A percentile compares a stretch with the other conserved stretches of the same genome.
Evolutionary conservation across 805 yeast species (phyloP).

Genomic region (Candida odintsovae): DNA sequence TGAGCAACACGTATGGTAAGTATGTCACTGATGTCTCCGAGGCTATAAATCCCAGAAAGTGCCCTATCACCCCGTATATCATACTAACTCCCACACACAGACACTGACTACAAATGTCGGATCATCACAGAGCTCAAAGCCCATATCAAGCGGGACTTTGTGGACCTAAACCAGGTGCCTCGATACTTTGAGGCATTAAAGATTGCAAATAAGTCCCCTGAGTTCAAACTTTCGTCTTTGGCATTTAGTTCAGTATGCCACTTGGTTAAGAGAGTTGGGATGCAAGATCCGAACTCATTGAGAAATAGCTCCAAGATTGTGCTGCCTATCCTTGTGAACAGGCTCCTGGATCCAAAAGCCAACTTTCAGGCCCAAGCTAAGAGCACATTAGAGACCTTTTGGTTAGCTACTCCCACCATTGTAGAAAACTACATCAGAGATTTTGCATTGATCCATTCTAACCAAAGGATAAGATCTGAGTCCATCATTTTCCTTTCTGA

Average conservation of each 20-base stretch:
- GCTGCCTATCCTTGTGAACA: slow-evolving; percentile 45
- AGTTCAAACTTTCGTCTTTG: slow-evolving; percentile 31
- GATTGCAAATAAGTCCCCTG: slow-evolving; percentile 36
- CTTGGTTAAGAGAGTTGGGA: slow-evolving; percentile 49
- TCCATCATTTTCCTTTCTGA: slow-evolving; percentile 39
- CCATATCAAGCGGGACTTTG: slow-evolving; percentile 49
- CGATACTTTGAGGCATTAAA: slow-evolving; percentile 45
- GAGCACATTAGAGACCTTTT: slow-evolving; percentile 46
- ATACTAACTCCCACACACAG: slow-evolving; percentile 8
- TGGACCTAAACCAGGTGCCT: slow-evolving; percentile 44
- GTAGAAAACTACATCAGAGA: slow-evolving; percentile 42
- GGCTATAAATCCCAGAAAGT: not conserved
- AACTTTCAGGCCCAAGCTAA: slow-evolving; percentile 38
- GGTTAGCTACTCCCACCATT: slow-evolving; percentile 44
- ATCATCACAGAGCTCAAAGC: slow-evolving; percentile 36
- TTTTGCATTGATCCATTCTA: slow-evolving; percentile 36
- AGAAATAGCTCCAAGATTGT: slow-evolving; percentile 37
- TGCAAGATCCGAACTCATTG: slow-evolving; percentile 45
- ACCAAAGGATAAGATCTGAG: slow-evolving; percentile 35
- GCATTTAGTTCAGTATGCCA: slow-evolving; percentile 51
- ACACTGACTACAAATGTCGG: slow-evolving; percentile 12
- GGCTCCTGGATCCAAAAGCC: slow-evolving; percentile 37
- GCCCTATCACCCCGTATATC: not conserved
- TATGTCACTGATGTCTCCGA: not conserved
- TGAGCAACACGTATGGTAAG: slow-evolving; percentile 11